Percentiles rank a stretch among this genome's conserved stretches.
Conservation (phyloP, 2,329 filamentous ascomycete genomes). For the Ascochyta pisi region DNA sequence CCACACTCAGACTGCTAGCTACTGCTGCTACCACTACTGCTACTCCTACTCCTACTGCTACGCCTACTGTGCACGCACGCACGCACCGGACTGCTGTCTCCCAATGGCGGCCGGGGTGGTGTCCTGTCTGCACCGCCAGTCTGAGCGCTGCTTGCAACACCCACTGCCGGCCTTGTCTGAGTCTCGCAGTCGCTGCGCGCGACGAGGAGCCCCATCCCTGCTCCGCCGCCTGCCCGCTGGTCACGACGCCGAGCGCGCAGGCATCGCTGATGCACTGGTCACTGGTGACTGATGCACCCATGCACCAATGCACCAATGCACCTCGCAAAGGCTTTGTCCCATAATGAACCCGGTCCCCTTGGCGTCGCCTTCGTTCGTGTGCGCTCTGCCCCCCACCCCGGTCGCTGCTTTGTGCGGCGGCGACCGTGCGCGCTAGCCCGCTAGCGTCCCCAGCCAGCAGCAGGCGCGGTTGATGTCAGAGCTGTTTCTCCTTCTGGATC, state of each 20-base stretch:
- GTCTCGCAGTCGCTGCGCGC: not conserved
- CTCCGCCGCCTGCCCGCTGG: constrained; percentile 2
- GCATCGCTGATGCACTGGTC: constrained; percentile 9
- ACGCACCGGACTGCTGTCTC: too few species aligned
- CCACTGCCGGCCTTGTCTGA: not conserved
- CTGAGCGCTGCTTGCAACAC: constrained; percentile 10
- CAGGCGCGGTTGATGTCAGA: constrained; percentile 49
- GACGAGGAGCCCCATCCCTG: constrained; percentile 3
- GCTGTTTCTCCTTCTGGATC: constrained; percentile 48
- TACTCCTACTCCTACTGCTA: too few species aligned
- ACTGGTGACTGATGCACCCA: not conserved
- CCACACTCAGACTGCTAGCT: too few species aligned
- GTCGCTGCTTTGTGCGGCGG: constrained; percentile 10
- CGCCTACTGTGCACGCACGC: too few species aligned
- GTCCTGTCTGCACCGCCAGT: not conserved
- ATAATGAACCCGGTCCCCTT: constrained; percentile 30
- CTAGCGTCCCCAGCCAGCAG: constrained; percentile 19
- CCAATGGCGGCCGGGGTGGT: not conserved
- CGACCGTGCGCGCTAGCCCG: constrained; percentile 15
- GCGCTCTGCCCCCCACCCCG: not conserved
- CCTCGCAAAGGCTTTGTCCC: constrained; percentile 24
- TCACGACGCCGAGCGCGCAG: constrained; percentile 14
- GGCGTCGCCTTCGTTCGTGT: constrained; percentile 19
- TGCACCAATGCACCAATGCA: constrained; percentile 4
- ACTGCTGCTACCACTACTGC: too few species aligned